Base-by-base conservation (phyloP, 352 stramenopile genomes). In the Phytophthora vignae region DNA sequence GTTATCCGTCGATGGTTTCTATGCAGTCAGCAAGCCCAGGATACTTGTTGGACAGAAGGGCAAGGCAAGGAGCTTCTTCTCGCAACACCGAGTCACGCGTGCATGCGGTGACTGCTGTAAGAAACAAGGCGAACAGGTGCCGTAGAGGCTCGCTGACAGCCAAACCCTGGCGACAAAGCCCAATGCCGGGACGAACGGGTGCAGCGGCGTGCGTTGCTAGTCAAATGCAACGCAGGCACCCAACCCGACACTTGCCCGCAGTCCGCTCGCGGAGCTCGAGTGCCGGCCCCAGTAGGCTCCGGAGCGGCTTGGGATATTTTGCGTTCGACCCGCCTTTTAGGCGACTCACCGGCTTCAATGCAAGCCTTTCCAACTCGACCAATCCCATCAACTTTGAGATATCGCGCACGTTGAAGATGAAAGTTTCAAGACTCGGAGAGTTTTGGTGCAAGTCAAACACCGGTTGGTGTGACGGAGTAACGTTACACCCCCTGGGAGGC, bases 161-260 rank as follows among this genome's bases (percentile, higher is more conserved):
- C 55, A 70, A 59, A 54, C 60, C 57, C n/a, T 71, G 55, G 22
- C 56, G 64, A 71, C 49, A 22, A 60, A 55, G 57, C 57, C 46
- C 57, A 64, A 55, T 29, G 42, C 57, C 57, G 27, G 42, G 57
- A 55, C 57, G 57, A 64, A 31, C 14, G 57, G 57, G 57, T 64
- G 57, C 42, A 64, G 25, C 25, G 54, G 8, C 15, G 44, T 19
- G 44, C 17, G 19, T 52, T n/a, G 40, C 29, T 36, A 36, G 29
- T 36, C 29, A 11, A 36, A 44, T 44, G 14, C 12, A 12, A 44
- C 38, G 12, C 38, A 36, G 38, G 15, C 38, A 44, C 38, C 9
- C 38, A n/a, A 8, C 36, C 4, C 11, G 12, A 17, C 15, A n/a
- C 14, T 36, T 36, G 6, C 4, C 4, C 38, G 15, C 38, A 29